Evolutionary conservation across 257 asterid species (phyloP).

Genomic region (Leonotis leonurus): DNA sequence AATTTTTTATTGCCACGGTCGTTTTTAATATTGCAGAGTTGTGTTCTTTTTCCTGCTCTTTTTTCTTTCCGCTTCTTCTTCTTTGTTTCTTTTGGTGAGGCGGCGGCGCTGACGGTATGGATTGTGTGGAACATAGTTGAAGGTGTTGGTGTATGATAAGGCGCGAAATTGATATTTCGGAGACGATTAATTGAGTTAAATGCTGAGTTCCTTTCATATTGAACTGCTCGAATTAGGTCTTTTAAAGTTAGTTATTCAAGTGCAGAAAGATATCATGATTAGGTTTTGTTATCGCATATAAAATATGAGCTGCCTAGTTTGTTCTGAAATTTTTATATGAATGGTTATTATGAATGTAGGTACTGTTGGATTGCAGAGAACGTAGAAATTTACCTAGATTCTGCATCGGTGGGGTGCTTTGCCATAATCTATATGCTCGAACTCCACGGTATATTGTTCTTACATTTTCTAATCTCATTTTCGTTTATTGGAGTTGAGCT

Average conservation of each 20-base stretch:
- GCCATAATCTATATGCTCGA: slow-evolving; percentile 5
- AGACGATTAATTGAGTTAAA: not conserved
- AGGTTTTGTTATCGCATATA: not conserved
- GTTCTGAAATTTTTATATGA: not conserved
- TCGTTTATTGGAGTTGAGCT: not conserved
- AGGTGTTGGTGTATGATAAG: not conserved
- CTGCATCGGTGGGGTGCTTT: slow-evolving; percentile 12
- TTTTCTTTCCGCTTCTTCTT: not conserved
- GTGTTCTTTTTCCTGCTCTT: not conserved
- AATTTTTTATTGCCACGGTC: not conserved
- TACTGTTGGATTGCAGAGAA: slow-evolving; percentile 22
- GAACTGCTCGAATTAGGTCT: not conserved
- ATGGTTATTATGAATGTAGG: slow-evolving; percentile 20
- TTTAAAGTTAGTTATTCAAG: not conserved
- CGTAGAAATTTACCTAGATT: slow-evolving; percentile 6
- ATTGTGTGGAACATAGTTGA: slow-evolving; percentile 5
- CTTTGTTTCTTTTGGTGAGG: not conserved
- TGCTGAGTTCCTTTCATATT: not conserved
- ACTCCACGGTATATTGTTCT: slow-evolving; percentile 25
- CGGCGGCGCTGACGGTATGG: not conserved
- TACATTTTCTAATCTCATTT: not conserved
- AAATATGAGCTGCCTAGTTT: not conserved
- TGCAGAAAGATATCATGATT: not conserved
- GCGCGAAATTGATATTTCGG: not conserved
- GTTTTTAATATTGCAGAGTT: not conserved